Evolutionary conservation across 2,329 filamentous ascomycete species (phyloP).

Genomic region (Pseudocercospora vitis): DNA sequence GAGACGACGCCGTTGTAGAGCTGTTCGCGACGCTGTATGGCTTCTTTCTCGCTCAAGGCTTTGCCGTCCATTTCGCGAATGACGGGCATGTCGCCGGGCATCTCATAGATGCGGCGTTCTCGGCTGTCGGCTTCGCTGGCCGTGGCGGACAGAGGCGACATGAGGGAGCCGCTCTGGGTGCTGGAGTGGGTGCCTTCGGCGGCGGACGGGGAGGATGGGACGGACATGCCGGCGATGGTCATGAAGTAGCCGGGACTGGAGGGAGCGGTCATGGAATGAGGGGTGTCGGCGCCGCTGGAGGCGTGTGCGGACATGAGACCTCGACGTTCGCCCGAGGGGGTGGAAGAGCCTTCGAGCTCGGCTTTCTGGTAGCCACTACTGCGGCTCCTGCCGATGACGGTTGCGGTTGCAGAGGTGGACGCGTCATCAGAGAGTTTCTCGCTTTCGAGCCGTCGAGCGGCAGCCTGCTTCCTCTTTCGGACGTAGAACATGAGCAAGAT

Average conservation of each 20-base stretch:
- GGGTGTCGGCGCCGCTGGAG: constrained; percentile 14
- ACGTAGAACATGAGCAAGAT: constrained; percentile 38
- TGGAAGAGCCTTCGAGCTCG: constrained; percentile 41
- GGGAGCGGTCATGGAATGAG: constrained; percentile 6
- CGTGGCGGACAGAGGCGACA: constrained; percentile 27
- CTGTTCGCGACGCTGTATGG: constrained; percentile 47
- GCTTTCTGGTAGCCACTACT: constrained; percentile 46
- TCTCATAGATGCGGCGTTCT: constrained; percentile 45
- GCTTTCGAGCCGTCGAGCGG: constrained; percentile 16
- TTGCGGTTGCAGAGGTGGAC: constrained; percentile 4
- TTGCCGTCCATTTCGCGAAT: constrained; percentile 52
- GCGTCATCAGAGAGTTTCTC: constrained; percentile 9
- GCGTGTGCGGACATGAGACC: constrained; percentile 25
- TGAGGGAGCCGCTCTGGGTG: constrained; percentile 21
- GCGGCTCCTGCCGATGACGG: constrained; percentile 10
- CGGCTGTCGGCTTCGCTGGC: constrained; percentile 34
- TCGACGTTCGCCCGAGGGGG: constrained; percentile 23
- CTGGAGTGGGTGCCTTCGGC: constrained; percentile 34
- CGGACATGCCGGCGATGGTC: constrained; percentile 16
- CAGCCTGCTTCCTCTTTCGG: constrained; percentile 23
- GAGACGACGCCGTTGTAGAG: constrained; percentile 48
- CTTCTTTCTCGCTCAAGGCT: constrained; percentile 51
- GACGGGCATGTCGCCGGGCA: constrained; percentile 57
- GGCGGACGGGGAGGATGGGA: constrained; percentile 22
- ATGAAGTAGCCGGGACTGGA: constrained; percentile 23